Evolutionary conservation across 306 rosid species (phyloP).

Genomic region (Lathyrus sativus): DNA sequence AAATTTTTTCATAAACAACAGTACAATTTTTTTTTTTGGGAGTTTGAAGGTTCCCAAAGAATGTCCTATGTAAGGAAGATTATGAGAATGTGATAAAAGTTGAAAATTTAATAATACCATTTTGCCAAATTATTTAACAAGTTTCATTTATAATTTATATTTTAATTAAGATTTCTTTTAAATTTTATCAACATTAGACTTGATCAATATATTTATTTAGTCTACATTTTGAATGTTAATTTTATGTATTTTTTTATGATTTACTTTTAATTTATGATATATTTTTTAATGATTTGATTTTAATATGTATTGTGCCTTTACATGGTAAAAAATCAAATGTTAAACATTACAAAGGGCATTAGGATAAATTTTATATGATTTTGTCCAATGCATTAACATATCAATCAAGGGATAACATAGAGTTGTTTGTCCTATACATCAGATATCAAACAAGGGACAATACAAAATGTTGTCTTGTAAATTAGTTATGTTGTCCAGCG

Average conservation of each 20-base stretch:
- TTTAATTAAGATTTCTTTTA: neutral
- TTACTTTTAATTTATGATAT: too few species aligned
- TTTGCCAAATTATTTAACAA: too few species aligned
- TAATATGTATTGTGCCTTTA: neutral
- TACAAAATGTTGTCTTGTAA: too few species aligned
- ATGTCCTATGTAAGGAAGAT: too few species aligned
- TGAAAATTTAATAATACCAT: too few species aligned
- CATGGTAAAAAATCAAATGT: neutral
- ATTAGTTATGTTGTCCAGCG: too few species aligned
- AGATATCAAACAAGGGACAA: too few species aligned
- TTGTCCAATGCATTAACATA: neutral
- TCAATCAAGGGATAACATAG: neutral
- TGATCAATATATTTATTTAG: neutral
- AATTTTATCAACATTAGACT: neutral
- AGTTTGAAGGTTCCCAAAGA: neutral
- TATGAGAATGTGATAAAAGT: too few species aligned
- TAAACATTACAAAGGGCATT: neutral
- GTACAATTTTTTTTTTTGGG: neutral
- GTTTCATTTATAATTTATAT: too few species aligned
- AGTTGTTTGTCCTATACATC: too few species aligned
- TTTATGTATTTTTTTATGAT: neutral
- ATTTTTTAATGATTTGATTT: too few species aligned
- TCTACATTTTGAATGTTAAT: neutral
- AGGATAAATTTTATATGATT: neutral
- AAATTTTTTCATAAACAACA: neutral